Evolutionary conservation across 2,329 filamentous ascomycete genomes (phyloP).

Genomic region (Cytospora piceicola): DNA sequence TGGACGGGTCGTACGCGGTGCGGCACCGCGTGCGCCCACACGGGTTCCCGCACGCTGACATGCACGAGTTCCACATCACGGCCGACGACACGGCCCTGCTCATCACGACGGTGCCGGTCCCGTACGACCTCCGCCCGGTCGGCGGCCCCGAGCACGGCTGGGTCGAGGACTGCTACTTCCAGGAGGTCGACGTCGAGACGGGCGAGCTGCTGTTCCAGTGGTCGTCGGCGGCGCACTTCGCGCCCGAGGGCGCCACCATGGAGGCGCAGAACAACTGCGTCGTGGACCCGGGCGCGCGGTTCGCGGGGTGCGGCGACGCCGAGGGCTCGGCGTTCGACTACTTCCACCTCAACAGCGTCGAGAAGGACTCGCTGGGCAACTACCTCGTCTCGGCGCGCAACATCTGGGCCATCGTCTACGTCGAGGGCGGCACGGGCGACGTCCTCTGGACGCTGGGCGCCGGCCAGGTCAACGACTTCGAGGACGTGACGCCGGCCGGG

Average conservation of each 20-base stretch:
- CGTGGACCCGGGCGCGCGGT: constrained; percentile 21
- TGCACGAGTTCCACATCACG: constrained; percentile 51
- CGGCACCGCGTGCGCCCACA: constrained; percentile 29
- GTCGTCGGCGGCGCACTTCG: constrained; percentile 31
- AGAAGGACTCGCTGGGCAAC: constrained; percentile 42
- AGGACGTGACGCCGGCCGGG: constrained; percentile 34
- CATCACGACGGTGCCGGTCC: constrained; percentile 45
- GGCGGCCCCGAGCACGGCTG: constrained; percentile 40
- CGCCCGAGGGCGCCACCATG: constrained; percentile 20
- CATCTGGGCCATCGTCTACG: constrained; percentile 38
- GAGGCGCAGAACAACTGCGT: constrained; percentile 28
- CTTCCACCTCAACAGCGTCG: constrained; percentile 45
- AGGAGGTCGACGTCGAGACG: constrained; percentile 45
- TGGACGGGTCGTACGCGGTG: constrained; percentile 28
- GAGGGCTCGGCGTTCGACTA: constrained; percentile 39
- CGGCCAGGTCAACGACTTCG: constrained; percentile 41
- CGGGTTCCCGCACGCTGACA: constrained; percentile 41
- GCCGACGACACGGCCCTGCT: constrained; percentile 46
- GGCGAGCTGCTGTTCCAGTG: constrained; percentile 45
- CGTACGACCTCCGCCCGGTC: constrained; percentile 38
- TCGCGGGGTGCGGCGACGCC: constrained; percentile 28
- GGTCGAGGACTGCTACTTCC: constrained; percentile 44
- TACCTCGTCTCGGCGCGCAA: constrained; percentile 43
- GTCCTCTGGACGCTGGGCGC: constrained; percentile 43
- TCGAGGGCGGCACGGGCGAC: constrained; percentile 35